phyloP scores from a whole-genome alignment of 305 asterid species.

The Lippia alba region DNA sequence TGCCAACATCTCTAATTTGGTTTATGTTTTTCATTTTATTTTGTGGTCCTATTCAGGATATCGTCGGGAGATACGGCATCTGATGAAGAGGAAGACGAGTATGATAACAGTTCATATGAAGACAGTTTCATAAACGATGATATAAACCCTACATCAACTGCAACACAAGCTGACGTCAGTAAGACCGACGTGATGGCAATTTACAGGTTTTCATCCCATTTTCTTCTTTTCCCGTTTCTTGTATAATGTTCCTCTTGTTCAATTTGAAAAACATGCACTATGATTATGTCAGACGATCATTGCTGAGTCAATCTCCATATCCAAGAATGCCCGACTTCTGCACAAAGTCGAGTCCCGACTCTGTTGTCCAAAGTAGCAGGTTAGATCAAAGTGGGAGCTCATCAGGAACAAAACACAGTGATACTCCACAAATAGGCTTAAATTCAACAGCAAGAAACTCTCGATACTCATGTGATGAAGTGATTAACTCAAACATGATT shows the following conservation, averaged over 20 bases:
- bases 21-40: slow-evolving; percentile 19
- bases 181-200: slow-evolving; percentile 86
- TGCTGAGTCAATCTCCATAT: slow-evolving; percentile 85
- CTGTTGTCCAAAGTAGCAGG: slow-evolving; percentile 56
- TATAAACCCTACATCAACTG: slow-evolving; percentile 51
- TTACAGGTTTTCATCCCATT: slow-evolving; percentile 74
- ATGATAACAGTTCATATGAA: slow-evolving; percentile 61
- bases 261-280: not conserved
- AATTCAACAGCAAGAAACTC: slow-evolving; percentile 51
- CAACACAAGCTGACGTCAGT: slow-evolving; percentile 61
- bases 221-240: not conserved
- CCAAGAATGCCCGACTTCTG: slow-evolving; percentile 43
- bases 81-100: slow-evolving; percentile 70
- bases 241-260: too few relatives aligned
- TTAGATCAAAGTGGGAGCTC: slow-evolving; percentile 54
- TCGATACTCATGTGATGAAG: slow-evolving; percentile 22
- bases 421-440: slow-evolving; percentile 49
- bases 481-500: slow-evolving; percentile 24
- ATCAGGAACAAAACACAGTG: slow-evolving; percentile 46
- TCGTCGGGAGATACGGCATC: slow-evolving; percentile 71
- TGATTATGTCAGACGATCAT: slow-evolving; percentile 60
- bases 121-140: slow-evolving; percentile 91
- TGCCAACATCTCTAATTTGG: not conserved
- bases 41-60: slow-evolving; percentile 58
- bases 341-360: slow-evolving; percentile 54